These are phyloP conservation scores for Neurospora tetraspora DNA, from an alignment of 495 filamentous ascomycete genomes.

Conservation along the genomic window DNA sequence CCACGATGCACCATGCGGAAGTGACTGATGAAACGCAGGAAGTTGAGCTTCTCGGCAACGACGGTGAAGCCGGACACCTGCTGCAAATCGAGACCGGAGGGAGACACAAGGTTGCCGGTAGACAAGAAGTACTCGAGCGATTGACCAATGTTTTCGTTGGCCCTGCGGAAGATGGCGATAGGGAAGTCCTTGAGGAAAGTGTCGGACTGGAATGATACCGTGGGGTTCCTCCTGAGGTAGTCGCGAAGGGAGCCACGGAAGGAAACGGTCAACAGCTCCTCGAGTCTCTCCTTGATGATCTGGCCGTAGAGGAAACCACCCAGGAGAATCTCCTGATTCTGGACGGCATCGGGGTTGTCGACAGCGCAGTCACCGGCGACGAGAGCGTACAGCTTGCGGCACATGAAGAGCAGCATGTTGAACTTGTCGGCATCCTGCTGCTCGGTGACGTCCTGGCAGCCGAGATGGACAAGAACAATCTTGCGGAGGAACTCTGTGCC, in stretches of 20 bases:
- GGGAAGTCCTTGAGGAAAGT: conserved; percentile 72
- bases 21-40: conserved; percentile 96
- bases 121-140: conserved; percentile 90
- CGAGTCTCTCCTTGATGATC: conserved; percentile 88
- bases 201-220: conserved; percentile 54
- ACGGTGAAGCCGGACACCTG: conserved; percentile 92
- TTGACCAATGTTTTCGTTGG: conserved; percentile 80
- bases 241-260: conserved; percentile 53
- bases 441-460: conserved; percentile 68
- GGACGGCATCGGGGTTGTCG: conserved; percentile 93
- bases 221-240: conserved; percentile 56
- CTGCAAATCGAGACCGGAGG: conserved; percentile 85
- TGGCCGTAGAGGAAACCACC: conserved; percentile 89
- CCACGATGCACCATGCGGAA: conserved; percentile 99
- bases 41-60: conserved; percentile 98
- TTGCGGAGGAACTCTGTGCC: conserved; percentile 83
- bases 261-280: conserved; percentile 67
- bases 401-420: conserved; percentile 91
- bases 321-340: conserved; percentile 86
- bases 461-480: conserved; percentile 84
- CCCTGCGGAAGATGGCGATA: conserved; percentile 60
- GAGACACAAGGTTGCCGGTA: conserved; percentile 85
- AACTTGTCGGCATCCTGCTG: conserved; percentile 85
- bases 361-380: conserved; percentile 84
- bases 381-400: conserved; percentile 83